Percentiles rank a stretch among this genome's conserved stretches.
These are phyloP conservation scores for Colletotrichum magnum DNA, from an alignment of 2,329 filamentous ascomycete genomes.

Conservation along the genomic window DNA sequence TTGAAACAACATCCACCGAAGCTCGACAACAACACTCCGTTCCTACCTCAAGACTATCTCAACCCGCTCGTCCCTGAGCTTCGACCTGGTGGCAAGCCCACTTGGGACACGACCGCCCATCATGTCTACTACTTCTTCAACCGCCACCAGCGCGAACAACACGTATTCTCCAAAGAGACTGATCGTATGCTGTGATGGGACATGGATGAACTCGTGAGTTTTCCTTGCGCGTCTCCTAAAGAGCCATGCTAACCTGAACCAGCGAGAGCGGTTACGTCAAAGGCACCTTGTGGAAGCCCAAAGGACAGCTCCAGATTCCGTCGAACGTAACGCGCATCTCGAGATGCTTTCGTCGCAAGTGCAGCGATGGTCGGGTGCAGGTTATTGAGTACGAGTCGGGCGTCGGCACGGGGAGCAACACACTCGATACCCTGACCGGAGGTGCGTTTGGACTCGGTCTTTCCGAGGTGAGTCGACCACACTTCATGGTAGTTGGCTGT, in stretches of 20 bases:
- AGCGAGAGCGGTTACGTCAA: constrained; percentile 63
- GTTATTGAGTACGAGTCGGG: constrained; percentile 74
- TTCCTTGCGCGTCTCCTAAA: constrained; percentile 26
- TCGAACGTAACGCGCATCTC: constrained; percentile 75
- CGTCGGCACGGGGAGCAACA: constrained; percentile 67
- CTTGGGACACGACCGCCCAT: background rate
- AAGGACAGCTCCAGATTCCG: constrained; percentile 63
- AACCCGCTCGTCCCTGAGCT: background rate
- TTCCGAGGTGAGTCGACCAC: constrained; percentile 57
- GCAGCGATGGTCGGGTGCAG: constrained; percentile 67
- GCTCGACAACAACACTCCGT: background rate
- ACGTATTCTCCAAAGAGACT: constrained; percentile 57
- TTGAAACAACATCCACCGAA: background rate
- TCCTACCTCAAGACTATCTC: background rate
- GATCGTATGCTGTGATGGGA: constrained; percentile 68
- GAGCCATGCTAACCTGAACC: constrained; percentile 19
- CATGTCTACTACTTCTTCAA: constrained; percentile 4
- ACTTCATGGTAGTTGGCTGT: background rate
- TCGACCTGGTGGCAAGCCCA: background rate
- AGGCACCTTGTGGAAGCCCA: constrained; percentile 51
- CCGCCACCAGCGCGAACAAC: background rate
- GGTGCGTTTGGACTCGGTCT: constrained; percentile 70
- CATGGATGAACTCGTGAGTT: constrained; percentile 64
- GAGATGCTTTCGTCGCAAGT: constrained; percentile 67
- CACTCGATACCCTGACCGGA: constrained; percentile 65